phyloP scores from a whole-genome alignment of 139 green algal genomes.

The Spirogloea muscicola region DNA sequence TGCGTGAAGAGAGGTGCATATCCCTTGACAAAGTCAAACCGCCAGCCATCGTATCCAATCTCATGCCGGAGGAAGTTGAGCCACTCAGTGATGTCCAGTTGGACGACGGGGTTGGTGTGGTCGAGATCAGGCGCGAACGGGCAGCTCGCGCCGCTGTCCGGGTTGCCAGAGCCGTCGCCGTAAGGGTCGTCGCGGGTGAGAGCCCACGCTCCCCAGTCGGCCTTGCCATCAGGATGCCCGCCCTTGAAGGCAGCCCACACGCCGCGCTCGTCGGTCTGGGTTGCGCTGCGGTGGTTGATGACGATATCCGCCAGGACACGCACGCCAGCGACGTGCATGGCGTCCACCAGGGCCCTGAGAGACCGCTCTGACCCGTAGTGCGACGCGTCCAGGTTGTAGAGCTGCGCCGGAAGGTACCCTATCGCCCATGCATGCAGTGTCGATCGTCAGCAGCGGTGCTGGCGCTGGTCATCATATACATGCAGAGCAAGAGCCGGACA shows the following conservation, averaged over 20 bases:
- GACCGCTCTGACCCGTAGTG: not conserved
- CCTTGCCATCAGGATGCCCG: not conserved
- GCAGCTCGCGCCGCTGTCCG: constrained; percentile 60
- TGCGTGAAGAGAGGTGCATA: no score
- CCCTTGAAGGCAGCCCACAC: constrained; percentile 24
- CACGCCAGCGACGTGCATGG: constrained; percentile 16
- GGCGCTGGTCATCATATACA: no score
- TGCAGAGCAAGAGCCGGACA: no score
- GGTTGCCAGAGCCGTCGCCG: constrained; percentile 43
- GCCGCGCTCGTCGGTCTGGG: constrained; percentile 8
- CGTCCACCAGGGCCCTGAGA: not conserved
- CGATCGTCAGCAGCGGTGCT: no score
- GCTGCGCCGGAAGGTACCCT: no score
- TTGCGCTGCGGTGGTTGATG: constrained; percentile 53
- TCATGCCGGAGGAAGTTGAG: not conserved
- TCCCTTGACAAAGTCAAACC: constrained; percentile 67
- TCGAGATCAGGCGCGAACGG: constrained; percentile 76
- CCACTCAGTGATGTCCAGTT: not conserved
- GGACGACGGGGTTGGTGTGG: constrained; percentile 72
- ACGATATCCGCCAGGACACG: constrained; percentile 46
- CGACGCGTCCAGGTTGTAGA: no score
- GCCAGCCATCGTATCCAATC: constrained; percentile 42
- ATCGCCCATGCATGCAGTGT: no score
- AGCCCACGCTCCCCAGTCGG: constrained; percentile 18
- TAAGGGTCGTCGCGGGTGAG: not conserved